A percentile compares a stretch with the other conserved stretches of the same genome.
Evolutionary conservation across 495 filamentous ascomycete genomes (phyloP).

Genomic region (Xylaria telfairii): DNA sequence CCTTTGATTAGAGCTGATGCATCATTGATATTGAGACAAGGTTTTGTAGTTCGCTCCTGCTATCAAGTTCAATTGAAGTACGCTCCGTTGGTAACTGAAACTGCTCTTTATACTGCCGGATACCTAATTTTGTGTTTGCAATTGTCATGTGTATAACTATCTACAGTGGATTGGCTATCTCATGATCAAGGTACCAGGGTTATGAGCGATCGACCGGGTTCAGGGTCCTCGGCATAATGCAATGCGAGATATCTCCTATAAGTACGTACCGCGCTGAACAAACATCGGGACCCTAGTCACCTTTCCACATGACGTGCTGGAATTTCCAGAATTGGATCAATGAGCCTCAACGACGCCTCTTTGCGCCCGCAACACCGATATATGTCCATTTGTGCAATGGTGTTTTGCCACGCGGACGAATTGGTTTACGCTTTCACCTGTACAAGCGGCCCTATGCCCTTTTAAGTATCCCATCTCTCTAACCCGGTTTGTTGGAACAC

Average conservation of each 20-base stretch:
- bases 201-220: neutral
- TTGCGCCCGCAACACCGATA: neutral
- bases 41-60: too few species aligned
- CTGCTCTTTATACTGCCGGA: neutral
- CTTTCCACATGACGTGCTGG: conserved; percentile 13
- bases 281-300: neutral
- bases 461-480: neutral
- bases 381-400: neutral
- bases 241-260: conserved; percentile 17
- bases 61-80: too few species aligned
- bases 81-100: neutral
- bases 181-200: neutral
- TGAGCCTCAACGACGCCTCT: conserved; percentile 15
- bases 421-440: neutral
- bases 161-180: neutral
- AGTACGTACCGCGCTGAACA: too few species aligned
- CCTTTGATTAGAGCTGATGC: neutral
- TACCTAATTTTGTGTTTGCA: neutral
- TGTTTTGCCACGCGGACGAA: neutral
- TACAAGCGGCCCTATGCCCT: neutral
- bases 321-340: conserved; percentile 9
- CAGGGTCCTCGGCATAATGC: conserved; percentile 14
- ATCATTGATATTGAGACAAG: neutral
- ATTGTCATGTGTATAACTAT: neutral
- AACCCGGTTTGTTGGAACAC: neutral